Base-by-base conservation (phyloP, 371 early-diverging fungal genomes). In the Mortierella sp. region DNA sequence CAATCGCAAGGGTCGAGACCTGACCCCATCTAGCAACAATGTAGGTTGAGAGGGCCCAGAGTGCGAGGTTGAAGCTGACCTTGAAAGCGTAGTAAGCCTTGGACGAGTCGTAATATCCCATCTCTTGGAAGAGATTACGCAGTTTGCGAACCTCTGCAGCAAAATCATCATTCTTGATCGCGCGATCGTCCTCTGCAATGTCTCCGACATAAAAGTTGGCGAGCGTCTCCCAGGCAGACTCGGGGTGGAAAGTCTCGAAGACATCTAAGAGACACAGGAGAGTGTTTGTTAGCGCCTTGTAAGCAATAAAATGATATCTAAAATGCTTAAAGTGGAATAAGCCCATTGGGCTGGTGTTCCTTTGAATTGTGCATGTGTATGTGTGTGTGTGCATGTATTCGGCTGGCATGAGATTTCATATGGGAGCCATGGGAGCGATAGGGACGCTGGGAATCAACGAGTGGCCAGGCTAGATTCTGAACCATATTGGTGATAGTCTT, bases 211-310 rank as follows among this genome's bases (percentile, higher is more conserved):
- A 93, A 68, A 85, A 91, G 81, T 94, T 89, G 67, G 90, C 89
- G 57, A 95, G 81, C 5, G 89, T 80, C 72, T 91, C 87, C 63
- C 87, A 84, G 19, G 93, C 87, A 55, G 86, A 82, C 64, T 82
- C 84, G 18, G 89, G 89, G 72, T 95, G 95, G 89, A 95, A 92
- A 23, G 90, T 91, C 66, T 93, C 89, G 78, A 96, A 96, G 9
- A 92, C 91, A 69, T 94, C 95, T 89, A 66, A 34, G 10, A 10
- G 34, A 10, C 34, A 10, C 34, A 34, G 34, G 10, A n/a, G n/a
- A n/a, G n/a, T n/a, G 34, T 34, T 34, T 34, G 34, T 34, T 34
- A 34, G 34, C 4, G 34, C 4, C 34, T 34, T 34, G 34, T 10
- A 34, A 7, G 34, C 10, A 34, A 10, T 10, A 10, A 10, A 34